A percentile compares a stretch with the other conserved stretches of the same genome.
Evolutionary conservation across 148 eudicot species (phyloP).

Genomic region (Amaranthus cruentus): DNA sequence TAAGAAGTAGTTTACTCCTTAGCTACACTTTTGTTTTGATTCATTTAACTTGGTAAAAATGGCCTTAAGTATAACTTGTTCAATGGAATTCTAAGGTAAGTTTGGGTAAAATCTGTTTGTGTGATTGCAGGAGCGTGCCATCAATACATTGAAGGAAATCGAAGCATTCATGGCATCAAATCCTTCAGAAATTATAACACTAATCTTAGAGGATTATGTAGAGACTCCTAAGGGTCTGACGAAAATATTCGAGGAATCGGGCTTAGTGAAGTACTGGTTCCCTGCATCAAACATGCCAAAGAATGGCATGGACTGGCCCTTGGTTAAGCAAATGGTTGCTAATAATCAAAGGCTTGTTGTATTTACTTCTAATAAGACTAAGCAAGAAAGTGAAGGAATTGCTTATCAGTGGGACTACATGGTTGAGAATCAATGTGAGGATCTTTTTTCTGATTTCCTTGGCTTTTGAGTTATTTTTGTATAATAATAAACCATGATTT

Average conservation of each 20-base stretch:
- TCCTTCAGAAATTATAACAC: conserved; percentile 34
- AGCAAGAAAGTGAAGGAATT: conserved; percentile 30
- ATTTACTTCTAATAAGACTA: conserved; percentile 27
- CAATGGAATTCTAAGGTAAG: not conserved
- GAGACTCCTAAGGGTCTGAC: conserved; percentile 26
- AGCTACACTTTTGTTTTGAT: not conserved
- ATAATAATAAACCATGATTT: not conserved
- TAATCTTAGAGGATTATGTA: conserved; percentile 37
- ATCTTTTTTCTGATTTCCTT: not conserved
- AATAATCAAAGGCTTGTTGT: conserved; percentile 31
- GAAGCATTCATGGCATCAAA: conserved; percentile 30
- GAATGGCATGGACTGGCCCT: conserved; percentile 35
- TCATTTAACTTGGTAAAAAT: not conserved
- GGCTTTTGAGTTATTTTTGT: not conserved
- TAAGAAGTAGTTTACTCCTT: not conserved
- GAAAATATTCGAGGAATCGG: conserved; percentile 23
- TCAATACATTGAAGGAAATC: conserved; percentile 28
- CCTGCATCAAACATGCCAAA: conserved; percentile 32
- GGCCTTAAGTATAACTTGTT: not conserved
- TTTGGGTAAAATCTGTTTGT: not conserved
- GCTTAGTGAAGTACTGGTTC: conserved; percentile 29
- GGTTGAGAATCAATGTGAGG: conserved; percentile 38
- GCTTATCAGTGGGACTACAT: conserved; percentile 40
- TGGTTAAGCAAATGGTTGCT: conserved; percentile 32
- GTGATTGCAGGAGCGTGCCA: conserved; percentile 19